A percentile compares a stretch with the other conserved stretches of the same genome.
Evolutionary conservation across 2,329 filamentous ascomycete species (phyloP).

Genomic region (Xylariaceae sp.): DNA sequence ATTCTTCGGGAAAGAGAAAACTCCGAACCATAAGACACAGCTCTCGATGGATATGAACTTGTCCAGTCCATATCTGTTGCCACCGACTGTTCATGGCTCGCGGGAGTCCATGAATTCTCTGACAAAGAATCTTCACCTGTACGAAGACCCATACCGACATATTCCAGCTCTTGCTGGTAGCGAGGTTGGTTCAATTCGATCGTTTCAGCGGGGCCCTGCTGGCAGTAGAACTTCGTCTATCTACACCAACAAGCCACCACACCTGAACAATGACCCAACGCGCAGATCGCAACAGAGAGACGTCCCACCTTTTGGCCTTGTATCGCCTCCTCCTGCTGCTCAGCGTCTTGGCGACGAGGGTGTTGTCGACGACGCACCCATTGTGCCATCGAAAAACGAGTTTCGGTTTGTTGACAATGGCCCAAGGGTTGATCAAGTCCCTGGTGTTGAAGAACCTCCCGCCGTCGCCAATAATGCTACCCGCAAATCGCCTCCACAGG

Average conservation of each 20-base stretch:
- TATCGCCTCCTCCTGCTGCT: slow-evolving; percentile 25
- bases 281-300: slow-evolving; percentile 42
- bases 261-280: slow-evolving; percentile 35
- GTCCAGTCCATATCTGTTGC: slow-evolving; percentile 88
- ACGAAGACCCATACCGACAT: slow-evolving; percentile 81
- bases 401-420: slow-evolving; percentile 38
- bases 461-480: slow-evolving; percentile 29
- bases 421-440: slow-evolving; percentile 26
- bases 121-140: slow-evolving; percentile 68
- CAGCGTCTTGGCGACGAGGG: slow-evolving; percentile 18
- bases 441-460: slow-evolving; percentile 38
- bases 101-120: slow-evolving; percentile 84
- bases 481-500: slow-evolving; percentile 21
- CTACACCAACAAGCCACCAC: slow-evolving; percentile 36
- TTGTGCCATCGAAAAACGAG: slow-evolving; percentile 27
- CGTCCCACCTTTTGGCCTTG: slow-evolving; percentile 38
- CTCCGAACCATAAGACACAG: slow-evolving; percentile 46
- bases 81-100: slow-evolving; percentile 74
- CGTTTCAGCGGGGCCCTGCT: slow-evolving; percentile 39
- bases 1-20: slow-evolving; percentile 57
- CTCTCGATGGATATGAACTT: slow-evolving; percentile 73
- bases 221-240: slow-evolving; percentile 40
- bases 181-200: slow-evolving; percentile 56
- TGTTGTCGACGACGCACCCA: slow-evolving; percentile 9
- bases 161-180: slow-evolving; percentile 55